Base-by-base conservation (phyloP, 768 basidiomycete species). In the Xerocomellus intermedius region DNA sequence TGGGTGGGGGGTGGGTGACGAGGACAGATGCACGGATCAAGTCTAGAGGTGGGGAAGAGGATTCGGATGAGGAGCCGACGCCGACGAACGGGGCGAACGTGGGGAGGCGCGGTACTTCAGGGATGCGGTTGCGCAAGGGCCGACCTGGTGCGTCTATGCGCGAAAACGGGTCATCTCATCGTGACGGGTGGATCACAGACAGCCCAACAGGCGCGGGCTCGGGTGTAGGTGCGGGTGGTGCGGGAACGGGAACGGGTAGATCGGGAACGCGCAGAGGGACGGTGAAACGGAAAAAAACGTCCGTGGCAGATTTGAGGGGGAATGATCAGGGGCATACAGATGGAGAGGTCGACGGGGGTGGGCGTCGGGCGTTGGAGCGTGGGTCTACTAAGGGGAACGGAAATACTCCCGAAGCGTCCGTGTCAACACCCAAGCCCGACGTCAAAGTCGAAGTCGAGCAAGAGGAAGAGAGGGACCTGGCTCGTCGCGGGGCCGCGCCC, bases 281-380 rank as follows among this genome's bases (percentile, higher is more conserved):
- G 13, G 28, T 39, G 30, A 63, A 48, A 14, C 63, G 48, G 2
- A 56, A 42, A 51, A 71, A 59, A 26, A 57, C 46, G 8, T 67
- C 63, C 4, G 58, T 71, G 41, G 63, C 68, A 0, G 64, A 69
- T 16, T 17, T 69, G 53, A 63, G 60, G 48, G 67, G 69, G 9
- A 53, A 43, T 13, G 63, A 67, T 8, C 64, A 62, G 6, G 68
- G 68, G 4, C 63, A 71, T 42, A 67, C 69, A 17, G 68, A 69
- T 47, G 65, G 63, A 0, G 69, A 69, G 26, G 33, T 60, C 42
- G 61, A 41, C 9, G 52, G 37, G 13, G n/a, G 8, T 22, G 44
- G 8, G 7, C 32, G 19, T 33, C 33, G 12, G 21, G 30, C 48
- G 22, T 16, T 48, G 33, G 30, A 39, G 28, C 57, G 17, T 1